phyloP scores from a whole-genome alignment of 1,284 basidiomycete species.

The Trametes polyzona region DNA sequence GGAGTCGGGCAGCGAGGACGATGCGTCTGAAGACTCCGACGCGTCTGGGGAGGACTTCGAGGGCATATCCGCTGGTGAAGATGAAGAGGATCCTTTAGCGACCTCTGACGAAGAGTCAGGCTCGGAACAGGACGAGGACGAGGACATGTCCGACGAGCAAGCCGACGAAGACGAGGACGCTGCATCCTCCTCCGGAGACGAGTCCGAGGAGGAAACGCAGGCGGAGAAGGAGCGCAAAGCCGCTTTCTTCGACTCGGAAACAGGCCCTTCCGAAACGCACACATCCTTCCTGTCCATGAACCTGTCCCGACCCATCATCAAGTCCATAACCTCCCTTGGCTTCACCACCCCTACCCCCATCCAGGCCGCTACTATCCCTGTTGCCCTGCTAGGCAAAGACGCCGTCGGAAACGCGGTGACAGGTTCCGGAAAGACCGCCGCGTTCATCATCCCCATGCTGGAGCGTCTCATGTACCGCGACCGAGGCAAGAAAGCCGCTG shows the following conservation, averaged over 20 bases:
- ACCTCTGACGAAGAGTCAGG: slow-evolving; percentile 49
- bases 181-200: slow-evolving; percentile 45
- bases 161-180: slow-evolving; percentile 39
- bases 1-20: slow-evolving; percentile 45
- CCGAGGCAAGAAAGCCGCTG: slow-evolving; percentile 81
- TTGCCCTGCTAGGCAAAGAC: slow-evolving; percentile 93
- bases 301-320: slow-evolving; percentile 87
- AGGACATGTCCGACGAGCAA: slow-evolving; percentile 44
- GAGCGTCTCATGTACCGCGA: slow-evolving; percentile 92
- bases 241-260: slow-evolving; percentile 81
- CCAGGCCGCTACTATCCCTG: slow-evolving; percentile 90
- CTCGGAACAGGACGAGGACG: slow-evolving; percentile 44
- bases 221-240: slow-evolving; percentile 80
- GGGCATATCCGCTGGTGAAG: slow-evolving; percentile 38
- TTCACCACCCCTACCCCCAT: slow-evolving; percentile 94
- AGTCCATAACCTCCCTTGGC: slow-evolving; percentile 81
- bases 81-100: slow-evolving; percentile 50
- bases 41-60: slow-evolving; percentile 46
- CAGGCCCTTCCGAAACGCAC: slow-evolving; percentile 48
- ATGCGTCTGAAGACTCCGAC: slow-evolving; percentile 45
- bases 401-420: slow-evolving; percentile 95
- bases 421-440: slow-evolving; percentile 96
- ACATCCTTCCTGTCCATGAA: slow-evolving; percentile 85
- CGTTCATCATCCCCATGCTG: slow-evolving; percentile 93
- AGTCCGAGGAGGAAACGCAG: slow-evolving; percentile 70